These are phyloP conservation scores for Sporothrix inflata DNA, from an alignment of 2,329 filamentous ascomycete species.

Conservation along the genomic window DNA sequence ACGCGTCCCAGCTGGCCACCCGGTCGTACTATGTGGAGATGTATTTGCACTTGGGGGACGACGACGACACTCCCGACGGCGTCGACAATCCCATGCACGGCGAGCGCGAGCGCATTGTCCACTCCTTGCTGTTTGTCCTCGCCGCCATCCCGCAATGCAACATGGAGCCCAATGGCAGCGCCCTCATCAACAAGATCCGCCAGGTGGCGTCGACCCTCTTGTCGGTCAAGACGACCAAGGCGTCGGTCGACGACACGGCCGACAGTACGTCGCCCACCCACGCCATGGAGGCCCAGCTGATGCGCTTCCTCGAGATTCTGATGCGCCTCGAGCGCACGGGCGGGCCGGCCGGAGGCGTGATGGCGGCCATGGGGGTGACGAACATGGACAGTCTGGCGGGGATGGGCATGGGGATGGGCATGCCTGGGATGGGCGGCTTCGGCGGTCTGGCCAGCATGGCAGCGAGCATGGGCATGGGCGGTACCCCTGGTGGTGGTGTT, in stretches of 20 bases:
- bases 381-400: neutral
- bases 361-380: conserved; percentile 20
- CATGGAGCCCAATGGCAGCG: conserved; percentile 72
- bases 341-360: conserved; percentile 37
- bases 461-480: neutral
- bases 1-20: conserved; percentile 78
- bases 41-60: conserved; percentile 76
- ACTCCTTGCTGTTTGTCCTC: conserved; percentile 75
- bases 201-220: conserved; percentile 81
- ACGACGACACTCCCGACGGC: conserved; percentile 49
- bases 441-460: neutral
- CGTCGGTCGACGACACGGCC: neutral
- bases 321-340: conserved; percentile 72
- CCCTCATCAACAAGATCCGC: conserved; percentile 79
- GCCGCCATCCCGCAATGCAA: conserved; percentile 80
- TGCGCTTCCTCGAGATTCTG: conserved; percentile 73
- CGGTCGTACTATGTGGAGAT: conserved; percentile 85
- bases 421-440: neutral
- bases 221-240: neutral
- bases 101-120: conserved; percentile 80
- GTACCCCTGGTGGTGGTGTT: neutral
- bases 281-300: conserved; percentile 65
- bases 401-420: conserved; percentile 38
- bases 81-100: conserved; percentile 65
- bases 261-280: conserved; percentile 35